Conservation (phyloP, 2,329 filamentous ascomycete species). For the Stagonosporopsis tanaceti region DNA sequence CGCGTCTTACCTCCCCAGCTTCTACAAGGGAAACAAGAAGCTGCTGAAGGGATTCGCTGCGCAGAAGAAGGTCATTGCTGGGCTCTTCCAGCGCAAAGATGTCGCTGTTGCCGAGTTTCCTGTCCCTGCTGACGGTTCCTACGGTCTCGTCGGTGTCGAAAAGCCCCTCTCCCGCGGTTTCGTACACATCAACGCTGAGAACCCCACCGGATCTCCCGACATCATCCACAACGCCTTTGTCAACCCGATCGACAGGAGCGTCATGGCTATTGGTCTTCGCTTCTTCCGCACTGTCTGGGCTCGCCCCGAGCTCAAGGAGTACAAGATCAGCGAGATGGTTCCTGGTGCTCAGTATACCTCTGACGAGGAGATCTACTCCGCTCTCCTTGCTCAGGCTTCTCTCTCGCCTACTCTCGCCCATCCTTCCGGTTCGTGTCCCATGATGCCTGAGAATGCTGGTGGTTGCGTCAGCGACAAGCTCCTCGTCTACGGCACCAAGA, state of each 20-base stretch:
- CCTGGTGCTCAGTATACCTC: conserved; percentile 35
- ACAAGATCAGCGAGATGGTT: conserved; percentile 33
- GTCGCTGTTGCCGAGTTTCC: conserved; percentile 38
- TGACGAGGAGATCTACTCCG: conserved; percentile 33
- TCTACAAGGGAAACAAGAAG: conserved; percentile 33
- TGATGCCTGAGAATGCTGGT: conserved; percentile 34
- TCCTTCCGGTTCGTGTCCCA: conserved; percentile 41
- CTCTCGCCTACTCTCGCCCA: conserved; percentile 43
- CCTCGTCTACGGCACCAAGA: conserved; percentile 40
- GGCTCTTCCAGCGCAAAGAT: conserved; percentile 33
- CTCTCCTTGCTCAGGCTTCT: conserved; percentile 27
- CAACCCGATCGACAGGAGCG: conserved; percentile 36
- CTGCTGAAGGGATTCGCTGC: conserved; percentile 32
- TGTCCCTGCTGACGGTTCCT: conserved; percentile 48
- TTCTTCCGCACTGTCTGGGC: conserved; percentile 45
- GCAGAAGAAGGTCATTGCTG: conserved; percentile 34
- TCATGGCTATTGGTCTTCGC: conserved; percentile 45
- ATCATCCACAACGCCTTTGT: conserved; percentile 37
- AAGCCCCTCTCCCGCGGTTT: conserved; percentile 46
- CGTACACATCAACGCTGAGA: conserved; percentile 43
- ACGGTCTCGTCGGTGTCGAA: conserved; percentile 40
- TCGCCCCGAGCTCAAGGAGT: conserved; percentile 33
- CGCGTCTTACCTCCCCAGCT: conserved; percentile 31
- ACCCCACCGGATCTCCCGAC: conserved; percentile 39
- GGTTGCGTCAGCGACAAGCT: conserved; percentile 41